phyloP scores from a whole-genome alignment of 345 rosid genomes.

The Corchorus capsularis region DNA sequence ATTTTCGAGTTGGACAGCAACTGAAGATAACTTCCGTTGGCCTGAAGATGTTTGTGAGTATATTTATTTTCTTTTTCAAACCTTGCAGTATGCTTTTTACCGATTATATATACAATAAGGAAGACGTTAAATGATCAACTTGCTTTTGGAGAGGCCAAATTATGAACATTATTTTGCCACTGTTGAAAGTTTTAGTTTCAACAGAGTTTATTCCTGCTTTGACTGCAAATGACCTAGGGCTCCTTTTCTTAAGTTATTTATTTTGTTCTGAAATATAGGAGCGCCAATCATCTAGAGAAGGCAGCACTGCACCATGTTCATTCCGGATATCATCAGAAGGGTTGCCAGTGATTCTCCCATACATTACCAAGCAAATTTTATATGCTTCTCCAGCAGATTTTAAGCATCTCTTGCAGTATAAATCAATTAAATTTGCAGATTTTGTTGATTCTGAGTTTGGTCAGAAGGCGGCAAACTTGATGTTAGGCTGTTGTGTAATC shows the following conservation, averaged over 20 bases:
- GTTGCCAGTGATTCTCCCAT: slow-evolving; percentile 83
- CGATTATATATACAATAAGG: neutral
- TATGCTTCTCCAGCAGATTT: slow-evolving; percentile 64
- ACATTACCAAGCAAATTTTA: slow-evolving; percentile 79
- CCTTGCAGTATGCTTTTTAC: neutral
- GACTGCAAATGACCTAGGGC: neutral
- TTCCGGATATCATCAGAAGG: slow-evolving; percentile 97
- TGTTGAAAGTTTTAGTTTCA: neutral
- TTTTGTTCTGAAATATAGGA: slow-evolving; percentile 42
- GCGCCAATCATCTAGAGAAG: slow-evolving; percentile 88
- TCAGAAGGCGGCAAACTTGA: slow-evolving; percentile 67
- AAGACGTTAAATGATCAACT: neutral
- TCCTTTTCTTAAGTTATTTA: neutral
- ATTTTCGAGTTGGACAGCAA: slow-evolving; percentile 71
- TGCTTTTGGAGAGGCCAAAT: neutral
- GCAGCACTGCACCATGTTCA: slow-evolving; percentile 64
- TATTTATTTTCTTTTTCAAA: slow-evolving; percentile 1
- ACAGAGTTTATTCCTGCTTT: neutral
- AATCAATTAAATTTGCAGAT: slow-evolving; percentile 70
- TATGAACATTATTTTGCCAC: neutral
- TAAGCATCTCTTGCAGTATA: slow-evolving; percentile 79
- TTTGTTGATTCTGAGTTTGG: slow-evolving; percentile 68
- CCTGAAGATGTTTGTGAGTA: slow-evolving; percentile 96
- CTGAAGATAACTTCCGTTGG: slow-evolving; percentile 92
- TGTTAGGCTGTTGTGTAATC: slow-evolving; percentile 82